Evolutionary conservation across 208 protist species (phyloP), one percentile per base, ranked within the genome.

Genomic region (Trypanosoma theileri): DNA sequence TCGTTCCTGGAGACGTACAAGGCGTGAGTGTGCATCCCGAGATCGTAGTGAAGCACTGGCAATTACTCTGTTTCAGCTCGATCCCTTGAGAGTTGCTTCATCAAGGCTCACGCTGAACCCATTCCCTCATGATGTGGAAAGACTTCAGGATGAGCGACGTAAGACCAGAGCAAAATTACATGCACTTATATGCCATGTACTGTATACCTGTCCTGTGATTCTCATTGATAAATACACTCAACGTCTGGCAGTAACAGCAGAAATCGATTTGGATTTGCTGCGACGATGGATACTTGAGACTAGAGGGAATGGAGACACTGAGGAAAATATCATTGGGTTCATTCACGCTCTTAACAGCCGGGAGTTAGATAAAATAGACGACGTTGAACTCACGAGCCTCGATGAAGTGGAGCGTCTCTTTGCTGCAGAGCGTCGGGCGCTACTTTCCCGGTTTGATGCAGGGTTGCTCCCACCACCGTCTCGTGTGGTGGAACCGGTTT

Each of bases 1-100:
- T 54, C 65, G 65, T 54, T 58, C 54, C 14, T 70, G 65, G 65
- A 53, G 55, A 12, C 65, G 65, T 13, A 70, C 55, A 7, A 50
- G 26, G 26, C 65, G 65, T 21, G 65, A 70, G 26, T 28, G 55
- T 59, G 55, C 21, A 22, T 70, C 65, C 12, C 55, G 53, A 12
- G 65, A 59, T 54, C 65, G 65, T 13, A 45, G 65, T 42, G 55
- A 62, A 17, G 53, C 65, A 2, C 35, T 70, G 13, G n/a, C 52
- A 14, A 13, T 21, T 26, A 54, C 65, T 31, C 40, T 70, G 9
- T 52, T 55, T 70, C 55, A 44, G n/a, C 51, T 60, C 9, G 31
- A 68, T 35, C 63, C 63, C 31, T 41, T 12, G 6, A 24, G n/a
- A 9, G 19, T 13, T n/a, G n/a, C 31, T 28, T 14, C n/a, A 4